Evolutionary conservation across 2,329 filamentous ascomycete genomes (phyloP), one percentile per base, ranked within the genome.

Genomic region (Cladosporium phlei): DNA sequence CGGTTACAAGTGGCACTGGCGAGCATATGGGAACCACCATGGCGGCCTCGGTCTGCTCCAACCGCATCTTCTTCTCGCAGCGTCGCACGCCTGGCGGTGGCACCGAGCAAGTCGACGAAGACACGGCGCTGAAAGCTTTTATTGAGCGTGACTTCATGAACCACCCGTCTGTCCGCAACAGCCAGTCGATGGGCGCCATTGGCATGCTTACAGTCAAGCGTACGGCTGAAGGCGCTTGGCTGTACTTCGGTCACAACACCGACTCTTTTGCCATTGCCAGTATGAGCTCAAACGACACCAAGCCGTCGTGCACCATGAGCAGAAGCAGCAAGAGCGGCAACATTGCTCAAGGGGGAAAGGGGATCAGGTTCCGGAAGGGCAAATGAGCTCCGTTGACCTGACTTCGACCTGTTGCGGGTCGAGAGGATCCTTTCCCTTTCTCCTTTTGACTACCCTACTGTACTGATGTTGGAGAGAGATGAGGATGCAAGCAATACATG

Each of bases 1-100:
- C 84, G 20, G 88, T 96, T 17, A 94, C 89, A 29, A 95, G 88
- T 62, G 93, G 93, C 21, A 98, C 93, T 2, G 93, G 93, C 38
- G 93, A 98, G 68, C 93, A 98, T 64, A 98, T 98, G 86, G 87
- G 89, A 27, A 96, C 91, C 0, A 94, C 90, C 0, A 85, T 94
- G 77, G 91, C 93, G 9, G 90, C 93, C 5, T 83, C 85, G 49
- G 83, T 85, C 46, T 95, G 89, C 62, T 89, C 90, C 1, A 86
- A 91, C 54, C 80, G 93, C 35, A 75, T 98, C 20, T 95, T 89
- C 62, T 42, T 35, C 30, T 35, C 37, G 8, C 46, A 48, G 29
- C 46, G 46, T 11, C 29, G 37, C n/a, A 43, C 37, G 2, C 29
- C 37, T 19, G 37, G 32, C 8, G 38, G 55, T 25, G 52, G 51